phyloP scores from a whole-genome alignment of 2,329 filamentous ascomycete genomes.

The Bertia moriformis region DNA sequence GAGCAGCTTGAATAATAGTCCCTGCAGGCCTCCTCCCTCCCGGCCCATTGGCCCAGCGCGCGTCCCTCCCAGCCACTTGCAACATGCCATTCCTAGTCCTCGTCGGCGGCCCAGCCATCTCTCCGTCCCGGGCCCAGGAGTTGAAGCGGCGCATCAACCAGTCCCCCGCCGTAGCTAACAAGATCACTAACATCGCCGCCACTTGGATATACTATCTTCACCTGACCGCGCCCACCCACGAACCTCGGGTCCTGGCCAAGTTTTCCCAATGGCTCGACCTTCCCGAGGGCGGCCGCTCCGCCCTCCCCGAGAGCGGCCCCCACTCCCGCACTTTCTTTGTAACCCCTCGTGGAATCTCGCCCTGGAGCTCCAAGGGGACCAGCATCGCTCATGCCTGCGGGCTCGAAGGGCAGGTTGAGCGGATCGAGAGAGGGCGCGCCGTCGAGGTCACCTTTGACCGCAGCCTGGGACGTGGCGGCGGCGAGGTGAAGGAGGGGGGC shows the following conservation, averaged over 20 bases:
- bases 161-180: slow-evolving; percentile 33
- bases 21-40: no score
- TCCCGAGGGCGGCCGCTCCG: slow-evolving; percentile 24
- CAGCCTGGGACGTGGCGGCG: no score
- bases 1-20: no score
- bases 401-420: slow-evolving; percentile 51
- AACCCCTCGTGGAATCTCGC: slow-evolving; percentile 73
- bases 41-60: no score
- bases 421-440: slow-evolving; percentile 76
- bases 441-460: slow-evolving; percentile 48
- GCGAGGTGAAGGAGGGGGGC: neutral
- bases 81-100: no score
- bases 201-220: slow-evolving; percentile 12
- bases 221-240: slow-evolving; percentile 31
- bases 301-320: slow-evolving; percentile 32
- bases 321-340: slow-evolving; percentile 52
- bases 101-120: slow-evolving; percentile 32
- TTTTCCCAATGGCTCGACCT: slow-evolving; percentile 17
- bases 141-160: slow-evolving; percentile 28
- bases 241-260: slow-evolving; percentile 39
- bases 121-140: slow-evolving; percentile 25
- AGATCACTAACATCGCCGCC: slow-evolving; percentile 21
- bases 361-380: slow-evolving; percentile 94
- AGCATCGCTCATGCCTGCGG: slow-evolving; percentile 88
- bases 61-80: no score